Evolutionary conservation across 257 asterid genomes (phyloP), one percentile per base, ranked within the genome.

Genomic region (Nicotiana tabacum): DNA sequence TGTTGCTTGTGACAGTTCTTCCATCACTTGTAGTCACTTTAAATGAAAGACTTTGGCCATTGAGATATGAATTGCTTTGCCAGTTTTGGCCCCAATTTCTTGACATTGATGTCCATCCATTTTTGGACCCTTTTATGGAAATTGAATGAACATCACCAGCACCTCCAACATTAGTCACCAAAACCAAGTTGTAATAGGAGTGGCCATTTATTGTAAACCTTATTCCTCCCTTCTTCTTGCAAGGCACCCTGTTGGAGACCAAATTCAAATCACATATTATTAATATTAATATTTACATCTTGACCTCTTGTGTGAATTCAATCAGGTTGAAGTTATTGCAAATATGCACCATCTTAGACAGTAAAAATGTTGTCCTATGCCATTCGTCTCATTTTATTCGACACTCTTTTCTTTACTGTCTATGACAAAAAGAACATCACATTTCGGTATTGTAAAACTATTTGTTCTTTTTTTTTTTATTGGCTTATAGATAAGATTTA

Each of bases 1-100:
- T 84, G 91, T 91, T 8, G 91, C 88, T 92, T 15, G 91, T 92
- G 6, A 95, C 2, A 1, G 94, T 93, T 76, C 90, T 88, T 9
- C 97, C 98, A 35, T 95, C 98, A 35, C 99, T 90, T 2, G 97
- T 89, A 21, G 96, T 92, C 72, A 94, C 88, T 69, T 91, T 93
- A 84, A 95, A 92, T 10, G 99, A 95, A 3, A 95, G 91, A 65
- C 86, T 82, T 81, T 94, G 99, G 15, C 96, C 94, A 70, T 90
- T 90, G 29, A 95, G 87, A 85, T 91, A 66, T 11, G 91, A 72
- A 85, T 95, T 95, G 89, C 95, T 94, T 78, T 95, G 99, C 99
- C 98, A 95, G 39, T 95, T 95, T 58, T 95, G 99, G 12, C 99
- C 99, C 99, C 99, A 95, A 15, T 94, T 94, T 77, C 99, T 83